Percentiles rank a stretch among this genome's conserved stretches.
Conservation (phyloP, 768 basidiomycete species). For the Pisolithus microcarpus region DNA sequence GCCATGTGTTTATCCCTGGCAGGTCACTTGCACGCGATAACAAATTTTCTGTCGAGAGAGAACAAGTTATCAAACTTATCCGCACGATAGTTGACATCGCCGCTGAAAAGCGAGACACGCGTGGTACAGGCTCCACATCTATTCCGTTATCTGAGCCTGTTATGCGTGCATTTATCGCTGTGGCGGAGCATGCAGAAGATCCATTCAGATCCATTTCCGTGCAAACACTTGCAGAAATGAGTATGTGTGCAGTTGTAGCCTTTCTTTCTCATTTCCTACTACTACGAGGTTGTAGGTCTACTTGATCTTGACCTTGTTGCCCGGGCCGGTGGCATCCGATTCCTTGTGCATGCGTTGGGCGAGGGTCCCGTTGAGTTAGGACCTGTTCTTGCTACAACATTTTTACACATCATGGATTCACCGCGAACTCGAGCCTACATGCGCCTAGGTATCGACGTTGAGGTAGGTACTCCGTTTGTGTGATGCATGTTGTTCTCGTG, state of each 20-base stretch:
- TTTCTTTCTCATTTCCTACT: constrained; percentile 6
- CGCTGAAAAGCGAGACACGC: constrained; percentile 43
- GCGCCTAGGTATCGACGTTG: constrained; percentile 78
- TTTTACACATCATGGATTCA: constrained; percentile 78
- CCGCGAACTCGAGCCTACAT: constrained; percentile 77
- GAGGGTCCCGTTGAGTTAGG: constrained; percentile 84
- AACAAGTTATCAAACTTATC: constrained; percentile 87
- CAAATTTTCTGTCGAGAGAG: constrained; percentile 77
- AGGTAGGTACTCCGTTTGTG: constrained; percentile 59
- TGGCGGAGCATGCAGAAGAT: constrained; percentile 91
- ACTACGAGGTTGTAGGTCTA: constrained; percentile 47
- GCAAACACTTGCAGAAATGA: constrained; percentile 83
- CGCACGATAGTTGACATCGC: constrained; percentile 76
- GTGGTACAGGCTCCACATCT: constrained; percentile 34
- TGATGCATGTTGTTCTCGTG: neutral
- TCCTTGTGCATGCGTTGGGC: constrained; percentile 79
- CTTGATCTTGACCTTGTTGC: constrained; percentile 81
- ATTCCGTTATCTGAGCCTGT: constrained; percentile 68
- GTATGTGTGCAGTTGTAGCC: constrained; percentile 54
- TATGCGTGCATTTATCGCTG: constrained; percentile 84
- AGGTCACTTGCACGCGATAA: constrained; percentile 84
- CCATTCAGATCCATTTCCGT: constrained; percentile 76
- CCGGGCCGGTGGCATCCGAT: constrained; percentile 76
- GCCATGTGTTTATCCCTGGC: constrained; percentile 7
- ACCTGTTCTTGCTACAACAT: constrained; percentile 68